Evolutionary conservation across 1,284 basidiomycete species (phyloP).

Genomic region (Pseudozyma tsukubaensis): DNA sequence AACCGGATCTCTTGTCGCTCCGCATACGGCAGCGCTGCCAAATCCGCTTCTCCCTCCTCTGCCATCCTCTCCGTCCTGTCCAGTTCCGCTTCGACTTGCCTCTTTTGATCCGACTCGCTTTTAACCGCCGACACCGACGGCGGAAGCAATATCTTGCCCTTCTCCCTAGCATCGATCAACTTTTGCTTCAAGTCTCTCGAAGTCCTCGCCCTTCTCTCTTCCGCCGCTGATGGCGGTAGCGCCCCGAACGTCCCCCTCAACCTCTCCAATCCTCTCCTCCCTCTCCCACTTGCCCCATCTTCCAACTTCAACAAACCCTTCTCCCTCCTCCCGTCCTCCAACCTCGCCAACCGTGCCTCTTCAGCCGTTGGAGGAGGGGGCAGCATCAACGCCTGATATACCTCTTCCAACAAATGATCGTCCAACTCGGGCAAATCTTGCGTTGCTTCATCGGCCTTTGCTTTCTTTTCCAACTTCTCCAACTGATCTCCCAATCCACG

Average conservation of each 20-base stretch:
- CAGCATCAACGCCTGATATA: constrained; percentile 58
- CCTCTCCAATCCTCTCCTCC: constrained; percentile 16
- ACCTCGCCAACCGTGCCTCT: constrained; percentile 37
- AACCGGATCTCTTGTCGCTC: constrained; percentile 41
- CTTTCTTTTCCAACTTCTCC: constrained; percentile 47
- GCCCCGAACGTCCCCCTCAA: neutral
- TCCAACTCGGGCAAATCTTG: constrained; percentile 59
- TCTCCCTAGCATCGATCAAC: constrained; percentile 41
- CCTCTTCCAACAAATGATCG: constrained; percentile 57
- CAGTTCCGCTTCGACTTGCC: neutral
- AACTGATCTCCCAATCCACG: constrained; percentile 43
- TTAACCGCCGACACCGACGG: constrained; percentile 7
- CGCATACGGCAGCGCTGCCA: constrained; percentile 27
- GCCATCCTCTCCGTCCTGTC: neutral
- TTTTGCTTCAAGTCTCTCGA: constrained; percentile 28
- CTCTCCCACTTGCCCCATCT: constrained; percentile 1
- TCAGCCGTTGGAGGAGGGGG: constrained; percentile 40
- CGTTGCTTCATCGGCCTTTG: constrained; percentile 47
- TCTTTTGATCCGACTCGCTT: neutral
- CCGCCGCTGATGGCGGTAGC: constrained; percentile 11
- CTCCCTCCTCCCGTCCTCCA: constrained; percentile 32
- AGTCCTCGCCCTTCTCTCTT: constrained; percentile 12
- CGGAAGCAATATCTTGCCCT: constrained; percentile 28
- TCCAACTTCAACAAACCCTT: constrained; percentile 5
- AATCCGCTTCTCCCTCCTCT: constrained; percentile 8